Base-by-base conservation (phyloP, 768 basidiomycete species). In the Filobasidium floriforme region DNA sequence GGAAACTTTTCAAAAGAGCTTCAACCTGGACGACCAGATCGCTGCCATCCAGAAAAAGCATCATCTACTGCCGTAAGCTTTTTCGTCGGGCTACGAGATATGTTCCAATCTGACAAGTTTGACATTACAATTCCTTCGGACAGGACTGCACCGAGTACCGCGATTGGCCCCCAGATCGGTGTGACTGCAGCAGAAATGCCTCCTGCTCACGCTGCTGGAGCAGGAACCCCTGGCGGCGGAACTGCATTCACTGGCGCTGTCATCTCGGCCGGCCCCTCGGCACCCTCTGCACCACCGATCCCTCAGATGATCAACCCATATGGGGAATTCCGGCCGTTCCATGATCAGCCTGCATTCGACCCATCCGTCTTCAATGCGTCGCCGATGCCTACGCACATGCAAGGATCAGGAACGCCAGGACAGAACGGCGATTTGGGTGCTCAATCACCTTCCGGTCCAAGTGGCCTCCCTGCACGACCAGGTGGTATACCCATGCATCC, bases 1-100 rank as follows among this genome's bases (percentile, higher is more conserved):
- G 74, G 89, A 92, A 83, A 91, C 91, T 75, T 99, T 88, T 82
- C 92, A 92, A 59, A 87, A 86, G 18, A 88, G 88, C 69, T 92
- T 90, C 82, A 93, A 92, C 76, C 87, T 98, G 76, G 92, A 97
- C 80, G 92, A 97, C 75, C 96, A 99, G 77, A 99, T 99, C 77
- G 90, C 90, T 52, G 91, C 92, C 59, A 92, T 98, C 66, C 93
- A 96, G 80, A 88, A 88, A 65, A 85, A 91, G 28, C 91, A 92
- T 77, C 92, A 91, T 79, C 84, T 94, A 40, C 88, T 89, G 70
- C 88, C 87, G 88, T 89, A 76, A 72, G 88, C 86, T 26, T 24
- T 41, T 46, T 41, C n/a, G 52, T 41, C 1, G n/a, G 15, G 14
- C 46, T 14, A 15, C 18, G 46, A 15, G 46, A 12, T 12, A 18